Base-by-base conservation (phyloP, 2,329 filamentous ascomycete genomes). In the Clathrospora elynae region DNA sequence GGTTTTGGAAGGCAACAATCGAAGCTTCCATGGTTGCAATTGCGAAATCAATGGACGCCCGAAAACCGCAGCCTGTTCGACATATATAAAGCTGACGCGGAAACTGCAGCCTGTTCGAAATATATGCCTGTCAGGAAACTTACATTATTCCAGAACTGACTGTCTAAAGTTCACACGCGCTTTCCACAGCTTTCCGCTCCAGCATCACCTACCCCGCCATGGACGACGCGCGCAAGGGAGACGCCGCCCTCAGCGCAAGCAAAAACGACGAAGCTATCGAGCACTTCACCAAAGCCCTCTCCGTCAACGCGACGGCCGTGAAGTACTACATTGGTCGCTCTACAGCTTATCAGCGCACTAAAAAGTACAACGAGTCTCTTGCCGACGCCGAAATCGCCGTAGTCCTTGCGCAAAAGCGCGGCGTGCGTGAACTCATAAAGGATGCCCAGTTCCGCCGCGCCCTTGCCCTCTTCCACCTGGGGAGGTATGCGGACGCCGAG, bases 371-470 rank as follows among this genome's bases (percentile, higher is more conserved):
- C 14, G 71, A 83, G 46, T 76, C 53, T n/a, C 72, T 78, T 19
- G 46, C 57, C 32, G 76, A 78, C 49, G 75, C 75, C 38, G 72
- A 78, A 35, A 60, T 71, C 25, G 75, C 83, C 35, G 78, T 82
- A 42, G 75, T 82, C 2, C 77, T 80, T 14, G 87, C 90, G 1
- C 79, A 93, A 30, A 78, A 85, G 50, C 86, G 92, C 26, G 87
- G 81, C 20, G 87, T 85, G 59, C 83, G 87, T 35, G 83, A 89
- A 53, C 78, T 87, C 19, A 89, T 96, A 67, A 78, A 84, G 31
- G 82, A 89, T n/a, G 86, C 88, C 2, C 89, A 96, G 61, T 82
- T 93, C 60, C 83, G 91, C 56, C 83, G 92, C 24, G 87, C 83
- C 4, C 82, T 95, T 9, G 80, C 86, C 8, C 77, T 92, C 17